Conservation (phyloP, 139 green algal species). For the Micractinium sp. region DNA sequence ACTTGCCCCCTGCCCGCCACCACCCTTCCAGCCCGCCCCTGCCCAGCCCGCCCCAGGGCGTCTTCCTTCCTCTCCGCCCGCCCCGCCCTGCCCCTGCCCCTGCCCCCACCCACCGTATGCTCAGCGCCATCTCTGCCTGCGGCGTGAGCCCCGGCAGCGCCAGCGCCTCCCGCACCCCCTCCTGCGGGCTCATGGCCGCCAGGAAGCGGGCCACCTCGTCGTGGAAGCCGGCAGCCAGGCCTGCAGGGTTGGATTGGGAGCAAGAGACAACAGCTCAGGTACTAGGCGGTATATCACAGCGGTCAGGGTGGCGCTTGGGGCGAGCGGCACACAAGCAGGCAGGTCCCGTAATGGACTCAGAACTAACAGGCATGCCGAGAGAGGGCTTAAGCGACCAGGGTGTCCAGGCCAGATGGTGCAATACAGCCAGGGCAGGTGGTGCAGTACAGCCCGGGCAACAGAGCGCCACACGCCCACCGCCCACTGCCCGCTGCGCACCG, state of each 20-base stretch:
- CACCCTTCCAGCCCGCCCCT: too few relatives aligned
- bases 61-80: too few relatives aligned
- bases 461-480: too few relatives aligned
- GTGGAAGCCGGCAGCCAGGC: conserved; percentile 49
- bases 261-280: too few relatives aligned
- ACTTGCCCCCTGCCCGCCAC: too few relatives aligned
- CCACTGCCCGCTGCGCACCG: not conserved
- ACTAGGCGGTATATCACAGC: too few relatives aligned
- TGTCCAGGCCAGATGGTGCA: not conserved
- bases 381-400: too few relatives aligned
- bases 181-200: conserved; percentile 47
- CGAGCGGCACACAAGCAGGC: too few relatives aligned
- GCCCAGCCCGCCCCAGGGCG: not conserved
- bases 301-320: too few relatives aligned
- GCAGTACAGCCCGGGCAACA: not conserved
- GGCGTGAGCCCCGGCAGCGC: conserved; percentile 54
- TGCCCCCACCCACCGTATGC: conserved; percentile 16
- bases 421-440: not conserved
- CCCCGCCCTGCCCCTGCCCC: not conserved
- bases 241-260: conserved; percentile 19
- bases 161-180: conserved; percentile 45
- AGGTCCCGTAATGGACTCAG: too few relatives aligned
- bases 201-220: conserved; percentile 59
- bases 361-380: too few relatives aligned
- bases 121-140: conserved; percentile 48